phyloP scores from a whole-genome alignment of 2,329 filamentous ascomycete genomes.

The Phaeophleospora eucalypticola region DNA sequence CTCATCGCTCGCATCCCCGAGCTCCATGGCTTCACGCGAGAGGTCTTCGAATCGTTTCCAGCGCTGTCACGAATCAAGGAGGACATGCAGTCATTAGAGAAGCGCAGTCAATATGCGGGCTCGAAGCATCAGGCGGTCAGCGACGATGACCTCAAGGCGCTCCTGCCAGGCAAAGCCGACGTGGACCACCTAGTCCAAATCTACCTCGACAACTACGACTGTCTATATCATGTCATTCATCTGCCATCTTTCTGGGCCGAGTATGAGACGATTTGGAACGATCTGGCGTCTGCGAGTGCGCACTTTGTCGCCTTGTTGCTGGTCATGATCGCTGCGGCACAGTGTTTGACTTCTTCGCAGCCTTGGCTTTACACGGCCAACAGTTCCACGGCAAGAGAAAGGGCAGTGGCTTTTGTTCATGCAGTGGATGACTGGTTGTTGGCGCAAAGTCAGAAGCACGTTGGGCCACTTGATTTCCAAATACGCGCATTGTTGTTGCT shows the following conservation, averaged over 20 bases:
- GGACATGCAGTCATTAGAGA: constrained; percentile 26
- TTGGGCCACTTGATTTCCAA: constrained; percentile 49
- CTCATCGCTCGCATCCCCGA: constrained; percentile 29
- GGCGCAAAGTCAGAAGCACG: constrained; percentile 50
- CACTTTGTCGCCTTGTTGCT: constrained; percentile 41
- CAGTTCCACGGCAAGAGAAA: constrained; percentile 39
- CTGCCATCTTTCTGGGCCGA: constrained; percentile 50
- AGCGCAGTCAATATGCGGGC: constrained; percentile 21
- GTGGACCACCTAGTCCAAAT: constrained; percentile 42
- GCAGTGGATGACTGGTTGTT: constrained; percentile 41
- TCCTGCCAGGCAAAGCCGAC: constrained; percentile 35
- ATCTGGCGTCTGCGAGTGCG: constrained; percentile 22
- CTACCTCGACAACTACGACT: constrained; percentile 52
- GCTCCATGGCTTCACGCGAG: constrained; percentile 26
- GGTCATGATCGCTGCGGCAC: constrained; percentile 38
- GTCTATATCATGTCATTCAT: constrained; percentile 51
- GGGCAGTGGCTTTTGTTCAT: constrained; percentile 37
- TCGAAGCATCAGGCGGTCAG: constrained; percentile 19
- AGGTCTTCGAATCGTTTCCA: constrained; percentile 34
- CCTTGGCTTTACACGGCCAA: constrained; percentile 40
- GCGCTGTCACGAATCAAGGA: constrained; percentile 26
- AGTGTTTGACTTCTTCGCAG: constrained; percentile 28
- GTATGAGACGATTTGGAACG: constrained; percentile 47
- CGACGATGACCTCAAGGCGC: constrained; percentile 34
- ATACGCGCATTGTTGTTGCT: constrained; percentile 49